phyloP scores from a whole-genome alignment of 495 filamentous ascomycete species.

The Penicillium steckii region DNA sequence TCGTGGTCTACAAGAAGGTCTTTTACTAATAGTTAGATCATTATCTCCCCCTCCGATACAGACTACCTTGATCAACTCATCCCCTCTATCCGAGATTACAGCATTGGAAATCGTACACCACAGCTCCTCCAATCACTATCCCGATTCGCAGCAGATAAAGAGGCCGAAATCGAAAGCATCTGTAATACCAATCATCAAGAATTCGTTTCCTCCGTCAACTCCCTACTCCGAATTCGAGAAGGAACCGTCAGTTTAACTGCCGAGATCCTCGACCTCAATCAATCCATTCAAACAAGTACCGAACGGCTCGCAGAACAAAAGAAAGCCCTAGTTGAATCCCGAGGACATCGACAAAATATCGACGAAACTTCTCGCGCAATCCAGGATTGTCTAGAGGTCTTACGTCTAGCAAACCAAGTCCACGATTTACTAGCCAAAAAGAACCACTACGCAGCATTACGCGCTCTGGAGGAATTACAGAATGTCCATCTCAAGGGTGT shows the following conservation, averaged over 20 bases:
- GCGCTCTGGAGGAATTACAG: slow-evolving; percentile 91
- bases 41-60: slow-evolving; percentile 83
- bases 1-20: background rate
- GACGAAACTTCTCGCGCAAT: slow-evolving; percentile 88
- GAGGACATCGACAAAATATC: slow-evolving; percentile 91
- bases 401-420: slow-evolving; percentile 91
- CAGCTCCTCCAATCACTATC: slow-evolving; percentile 75
- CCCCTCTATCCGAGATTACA: slow-evolving; percentile 86
- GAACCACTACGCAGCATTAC: slow-evolving; percentile 91
- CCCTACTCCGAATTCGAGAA: slow-evolving; percentile 84
- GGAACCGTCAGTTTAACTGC: slow-evolving; percentile 82
- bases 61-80: slow-evolving; percentile 96
- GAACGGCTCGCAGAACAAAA: slow-evolving; percentile 95
- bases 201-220: slow-evolving; percentile 89
- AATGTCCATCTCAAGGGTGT: slow-evolving; percentile 93
- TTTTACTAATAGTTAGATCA: slow-evolving; percentile 60
- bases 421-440: slow-evolving; percentile 87
- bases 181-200: slow-evolving; percentile 96
- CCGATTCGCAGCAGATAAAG: slow-evolving; percentile 79
- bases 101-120: slow-evolving; percentile 67
- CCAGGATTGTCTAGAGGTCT: slow-evolving; percentile 85
- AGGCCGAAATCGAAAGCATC: slow-evolving; percentile 89
- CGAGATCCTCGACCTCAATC: slow-evolving; percentile 90
- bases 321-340: slow-evolving; percentile 85
- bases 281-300: slow-evolving; percentile 92